These are phyloP conservation scores for Tanacetum coccineum DNA, from an alignment of 129 eudicot species.

Conservation along the genomic window DNA sequence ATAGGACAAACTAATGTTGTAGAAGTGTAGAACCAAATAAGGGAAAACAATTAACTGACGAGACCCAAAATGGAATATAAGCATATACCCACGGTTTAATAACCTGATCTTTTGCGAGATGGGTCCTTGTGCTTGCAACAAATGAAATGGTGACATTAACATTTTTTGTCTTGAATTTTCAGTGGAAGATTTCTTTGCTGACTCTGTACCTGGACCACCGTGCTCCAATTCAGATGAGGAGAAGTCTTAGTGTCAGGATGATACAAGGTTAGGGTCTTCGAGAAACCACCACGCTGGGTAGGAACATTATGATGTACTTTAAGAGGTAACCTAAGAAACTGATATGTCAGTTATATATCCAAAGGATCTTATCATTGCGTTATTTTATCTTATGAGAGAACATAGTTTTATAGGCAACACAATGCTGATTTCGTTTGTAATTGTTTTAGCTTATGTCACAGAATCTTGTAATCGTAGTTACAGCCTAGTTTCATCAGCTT, in stretches of 20 bases:
- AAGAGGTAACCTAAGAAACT: constrained; percentile 22
- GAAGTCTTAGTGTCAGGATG: constrained; percentile 26
- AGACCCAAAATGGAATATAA: no score
- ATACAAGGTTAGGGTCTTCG: constrained; percentile 15
- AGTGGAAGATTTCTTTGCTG: constrained; percentile 78
- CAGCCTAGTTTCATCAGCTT: no score
- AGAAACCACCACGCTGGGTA: neutral
- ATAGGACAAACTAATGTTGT: no score
- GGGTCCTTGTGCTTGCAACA: no score
- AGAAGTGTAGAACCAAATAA: no score
- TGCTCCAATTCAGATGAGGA: constrained; percentile 42
- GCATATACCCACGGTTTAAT: no score
- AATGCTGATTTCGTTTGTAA: constrained; percentile 23
- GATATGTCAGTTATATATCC: neutral
- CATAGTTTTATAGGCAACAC: constrained; percentile 13
- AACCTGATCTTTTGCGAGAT: no score
- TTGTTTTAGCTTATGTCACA: constrained; percentile 14
- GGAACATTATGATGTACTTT: neutral
- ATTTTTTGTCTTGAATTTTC: constrained; percentile 15
- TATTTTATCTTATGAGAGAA: no score
- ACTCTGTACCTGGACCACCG: constrained; percentile 49
- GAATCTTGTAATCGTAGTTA: neutral
- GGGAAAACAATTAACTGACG: no score
- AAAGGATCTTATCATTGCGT: no score
- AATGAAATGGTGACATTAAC: neutral